These are phyloP conservation scores for Ascochyta fabae DNA, from an alignment of 2,329 filamentous ascomycete genomes.

Conservation along the genomic window DNA sequence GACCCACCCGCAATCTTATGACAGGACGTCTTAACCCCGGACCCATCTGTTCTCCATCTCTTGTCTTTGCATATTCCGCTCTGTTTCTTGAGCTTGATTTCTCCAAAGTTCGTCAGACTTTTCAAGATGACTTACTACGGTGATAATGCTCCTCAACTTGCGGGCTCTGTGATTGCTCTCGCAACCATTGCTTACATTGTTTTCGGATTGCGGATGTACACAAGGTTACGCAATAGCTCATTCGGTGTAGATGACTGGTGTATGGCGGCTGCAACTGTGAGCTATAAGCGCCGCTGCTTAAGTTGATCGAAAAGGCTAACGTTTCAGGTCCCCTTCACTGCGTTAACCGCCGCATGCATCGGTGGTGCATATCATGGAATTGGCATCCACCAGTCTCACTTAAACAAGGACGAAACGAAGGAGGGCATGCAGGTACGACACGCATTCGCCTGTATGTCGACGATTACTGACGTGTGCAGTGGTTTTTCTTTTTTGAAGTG, in stretches of 20 bases:
- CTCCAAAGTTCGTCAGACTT: not conserved
- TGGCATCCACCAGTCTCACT: conserved; percentile 22
- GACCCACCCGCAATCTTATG: conserved; percentile 9
- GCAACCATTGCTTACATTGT: conserved; percentile 22
- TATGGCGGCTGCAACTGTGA: conserved; percentile 20
- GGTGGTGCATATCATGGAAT: conserved; percentile 6
- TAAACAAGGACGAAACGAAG: not conserved
- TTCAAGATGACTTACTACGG: conserved; percentile 10
- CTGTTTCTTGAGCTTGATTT: not conserved
- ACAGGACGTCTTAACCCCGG: not conserved
- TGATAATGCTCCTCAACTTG: conserved; percentile 19
- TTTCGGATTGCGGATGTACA: conserved; percentile 27
- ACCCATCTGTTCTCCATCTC: not conserved
- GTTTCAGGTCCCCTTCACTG: conserved; percentile 7
- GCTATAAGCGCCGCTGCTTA: not conserved
- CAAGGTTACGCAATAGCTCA: conserved; percentile 20
- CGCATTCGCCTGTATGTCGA: not conserved
- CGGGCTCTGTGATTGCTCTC: conserved; percentile 26
- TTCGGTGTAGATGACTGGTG: conserved; percentile 44
- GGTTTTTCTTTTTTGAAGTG: conserved; percentile 48
- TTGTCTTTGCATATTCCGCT: not conserved
- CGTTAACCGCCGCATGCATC: conserved; percentile 18
- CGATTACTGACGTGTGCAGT: conserved; percentile 26
- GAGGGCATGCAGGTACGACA: conserved; percentile 26
- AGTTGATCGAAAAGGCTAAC: not conserved